Conservation (phyloP, 73 alveolate species). For the Paramecium caudatum region DNA sequence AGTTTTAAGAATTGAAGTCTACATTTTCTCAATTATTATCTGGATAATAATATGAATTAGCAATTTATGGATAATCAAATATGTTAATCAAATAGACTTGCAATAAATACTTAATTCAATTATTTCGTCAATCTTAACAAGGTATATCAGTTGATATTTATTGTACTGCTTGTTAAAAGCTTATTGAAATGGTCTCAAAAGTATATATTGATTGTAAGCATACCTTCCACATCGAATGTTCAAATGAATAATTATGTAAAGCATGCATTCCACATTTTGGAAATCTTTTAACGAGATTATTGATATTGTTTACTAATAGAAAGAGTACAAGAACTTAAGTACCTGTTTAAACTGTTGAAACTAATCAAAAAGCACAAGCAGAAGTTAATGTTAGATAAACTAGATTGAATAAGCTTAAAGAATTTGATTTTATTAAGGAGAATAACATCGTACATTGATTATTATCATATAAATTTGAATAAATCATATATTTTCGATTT, state of each 20-base stretch:
- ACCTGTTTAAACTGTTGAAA: constrained; percentile 6
- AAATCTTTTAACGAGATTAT: not conserved
- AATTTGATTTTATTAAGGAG: not conserved
- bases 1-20: constrained; percentile 45
- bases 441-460: constrained; percentile 11
- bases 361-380: not conserved
- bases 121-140: not conserved
- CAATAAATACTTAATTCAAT: not conserved
- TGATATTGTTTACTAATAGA: not conserved
- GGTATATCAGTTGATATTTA: constrained; percentile 41
- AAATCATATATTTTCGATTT: too few species aligned
- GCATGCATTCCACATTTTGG: not conserved
- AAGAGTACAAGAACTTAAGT: constrained; percentile 19
- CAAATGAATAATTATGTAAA: constrained; percentile 45
- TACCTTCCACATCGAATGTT: constrained; percentile 48
- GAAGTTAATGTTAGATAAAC: not conserved
- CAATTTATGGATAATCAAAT: constrained; percentile 34
- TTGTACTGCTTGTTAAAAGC: not conserved
- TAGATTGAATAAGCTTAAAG: constrained; percentile 21
- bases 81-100: constrained; percentile 30
- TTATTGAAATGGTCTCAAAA: constrained; percentile 14
- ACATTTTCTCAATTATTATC: constrained; percentile 46
- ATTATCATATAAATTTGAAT: too few species aligned
- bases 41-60: constrained; percentile 54
- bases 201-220: constrained; percentile 54